Evolutionary conservation across 2,329 filamentous ascomycete species (phyloP), one percentile per base, ranked within the genome.

Genomic region (Trichoderma koningiopsis): DNA sequence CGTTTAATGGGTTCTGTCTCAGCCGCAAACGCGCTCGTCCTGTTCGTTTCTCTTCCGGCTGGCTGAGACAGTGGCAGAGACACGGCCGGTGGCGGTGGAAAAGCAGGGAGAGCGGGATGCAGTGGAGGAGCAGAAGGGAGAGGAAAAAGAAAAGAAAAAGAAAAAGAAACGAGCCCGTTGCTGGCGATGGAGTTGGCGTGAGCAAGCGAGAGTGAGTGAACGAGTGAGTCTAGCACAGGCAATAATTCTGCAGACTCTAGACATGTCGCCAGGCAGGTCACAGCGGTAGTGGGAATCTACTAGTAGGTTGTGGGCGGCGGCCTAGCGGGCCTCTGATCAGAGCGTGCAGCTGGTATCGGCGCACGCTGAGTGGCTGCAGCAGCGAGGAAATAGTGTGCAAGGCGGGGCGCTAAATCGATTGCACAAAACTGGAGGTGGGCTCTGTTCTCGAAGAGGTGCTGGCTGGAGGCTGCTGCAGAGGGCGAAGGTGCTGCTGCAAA

Each of bases 201-300:
- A 37, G 63, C 19, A 57, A 27, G 27, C 27, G 52, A 35, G 53
- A 66, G 63, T 65, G 58, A 49, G 14, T n/a, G 19, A 43, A 8
- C n/a, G 40, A 13, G 33, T 35, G 33, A 35, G 33, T 14, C 27
- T 11, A 35, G 33, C 13, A 11, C 13, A 35, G 33, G 33, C 4
- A 13, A 35, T 35, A 5, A 14, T 35, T 35, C 33, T 35, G 33
- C 33, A 35, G 33, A 13, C 33, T 35, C 33, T 13, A n/a, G 19
- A 43, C 40, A 43, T 40, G 58, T 61, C 65, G 49, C 49, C 49
- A 62, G 58, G 58, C 58, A 68, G 66, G 66, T 68, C 57, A 37
- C 40, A 68, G 49, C 66, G 52, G 49, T 57, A 62, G 66, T 68
- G 66, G 66, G 24, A 59, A 43, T 55, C 16, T 31, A 62, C 31